Percentiles rank a stretch among this genome's conserved stretches.
Conservation (phyloP, 164 flowering plant species). For the Annona cherimola region DNA sequence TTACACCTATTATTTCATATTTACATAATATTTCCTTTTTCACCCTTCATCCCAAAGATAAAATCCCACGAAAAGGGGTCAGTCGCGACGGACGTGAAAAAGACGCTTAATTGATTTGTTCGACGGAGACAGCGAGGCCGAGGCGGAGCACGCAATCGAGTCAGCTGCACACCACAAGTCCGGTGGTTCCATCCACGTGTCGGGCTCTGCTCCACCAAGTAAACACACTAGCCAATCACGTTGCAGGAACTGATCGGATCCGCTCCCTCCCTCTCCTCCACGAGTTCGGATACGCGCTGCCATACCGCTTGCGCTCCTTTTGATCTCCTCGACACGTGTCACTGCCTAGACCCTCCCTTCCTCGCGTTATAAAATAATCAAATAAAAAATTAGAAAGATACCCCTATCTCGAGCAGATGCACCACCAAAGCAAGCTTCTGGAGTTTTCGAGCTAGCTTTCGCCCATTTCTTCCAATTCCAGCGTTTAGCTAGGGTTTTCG, state of each 20-base stretch:
- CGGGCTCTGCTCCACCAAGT: neutral
- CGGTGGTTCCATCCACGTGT: neutral
- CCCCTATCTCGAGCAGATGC: neutral
- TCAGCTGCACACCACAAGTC: neutral
- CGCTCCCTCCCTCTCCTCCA: slow-evolving; percentile 8
- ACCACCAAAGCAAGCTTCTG: neutral
- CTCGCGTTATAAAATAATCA: neutral
- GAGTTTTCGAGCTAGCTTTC: neutral
- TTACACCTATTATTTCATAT: too few species aligned
- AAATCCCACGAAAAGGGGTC: neutral
- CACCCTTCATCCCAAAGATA: neutral
- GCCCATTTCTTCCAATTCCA: neutral
- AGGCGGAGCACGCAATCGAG: neutral
- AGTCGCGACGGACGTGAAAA: neutral
- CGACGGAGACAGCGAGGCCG: neutral
- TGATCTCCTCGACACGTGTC: slow-evolving; percentile 15
- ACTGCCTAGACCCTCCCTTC: neutral
- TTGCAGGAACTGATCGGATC: slow-evolving; percentile 17
- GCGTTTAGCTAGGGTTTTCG: neutral
- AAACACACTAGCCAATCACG: slow-evolving; percentile 3
- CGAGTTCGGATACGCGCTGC: slow-evolving; percentile 8
- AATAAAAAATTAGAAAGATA: neutral
- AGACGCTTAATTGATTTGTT: neutral
- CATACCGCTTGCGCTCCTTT: neutral
- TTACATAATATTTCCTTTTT: neutral